A percentile compares a stretch with the other conserved stretches of the same genome.
Conservation (phyloP, 345 rosid species). For the Moricandia moricandioides region DNA sequence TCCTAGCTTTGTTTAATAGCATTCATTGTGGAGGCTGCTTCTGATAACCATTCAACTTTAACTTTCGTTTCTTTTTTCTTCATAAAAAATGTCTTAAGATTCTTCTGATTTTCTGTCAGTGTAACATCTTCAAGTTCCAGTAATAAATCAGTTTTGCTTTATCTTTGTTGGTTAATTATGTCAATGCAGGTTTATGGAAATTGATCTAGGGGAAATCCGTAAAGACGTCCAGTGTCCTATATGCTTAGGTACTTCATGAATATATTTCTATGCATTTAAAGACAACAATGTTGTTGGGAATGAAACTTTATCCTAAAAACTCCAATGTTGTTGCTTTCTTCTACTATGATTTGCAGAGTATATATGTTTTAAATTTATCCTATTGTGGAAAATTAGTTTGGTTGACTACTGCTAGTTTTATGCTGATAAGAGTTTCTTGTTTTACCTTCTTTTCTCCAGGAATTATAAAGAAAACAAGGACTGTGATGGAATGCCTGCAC, state of each 20-base stretch:
- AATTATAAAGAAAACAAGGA: conserved; percentile 76
- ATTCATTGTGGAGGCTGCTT: background rate
- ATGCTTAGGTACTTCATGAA: conserved; percentile 51
- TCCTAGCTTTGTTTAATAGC: conserved; percentile 1
- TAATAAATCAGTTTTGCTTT: background rate
- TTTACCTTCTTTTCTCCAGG: conserved; percentile 39
- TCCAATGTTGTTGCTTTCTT: background rate
- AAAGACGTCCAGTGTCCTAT: conserved; percentile 83
- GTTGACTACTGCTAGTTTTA: background rate
- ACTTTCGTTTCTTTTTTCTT: background rate
- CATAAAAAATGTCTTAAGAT: background rate
- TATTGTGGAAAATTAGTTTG: background rate
- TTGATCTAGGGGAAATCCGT: conserved; percentile 59
- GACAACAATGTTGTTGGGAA: background rate
- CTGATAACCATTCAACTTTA: background rate
- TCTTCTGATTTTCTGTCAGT: background rate
- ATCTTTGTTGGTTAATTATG: background rate
- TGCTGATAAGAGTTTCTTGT: background rate
- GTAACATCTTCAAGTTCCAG: background rate
- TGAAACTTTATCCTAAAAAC: background rate
- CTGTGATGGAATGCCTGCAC: conserved; percentile 88
- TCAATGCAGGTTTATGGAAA: conserved; percentile 45
- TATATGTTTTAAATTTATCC: background rate
- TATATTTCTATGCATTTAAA: background rate
- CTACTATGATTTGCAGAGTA: background rate